A percentile compares a stretch with the other conserved stretches of the same genome.
These are phyloP conservation scores for Aureobasidium sp. DNA, from an alignment of 2,329 filamentous ascomycete species.

Conservation along the genomic window DNA sequence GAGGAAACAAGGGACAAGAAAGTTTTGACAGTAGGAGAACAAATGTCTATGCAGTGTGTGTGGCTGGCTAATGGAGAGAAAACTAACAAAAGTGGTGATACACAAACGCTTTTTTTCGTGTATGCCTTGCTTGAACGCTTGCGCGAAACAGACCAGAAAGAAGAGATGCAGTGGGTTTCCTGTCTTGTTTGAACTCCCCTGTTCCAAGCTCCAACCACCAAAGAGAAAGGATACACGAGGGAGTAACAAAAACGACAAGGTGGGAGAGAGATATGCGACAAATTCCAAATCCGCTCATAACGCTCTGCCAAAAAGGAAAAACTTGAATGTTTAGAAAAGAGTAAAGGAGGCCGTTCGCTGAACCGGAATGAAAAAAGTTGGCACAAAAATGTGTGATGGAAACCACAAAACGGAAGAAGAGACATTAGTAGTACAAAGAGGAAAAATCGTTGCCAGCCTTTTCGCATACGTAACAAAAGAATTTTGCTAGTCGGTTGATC, in stretches of 20 bases:
- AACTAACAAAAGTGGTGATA: neutral
- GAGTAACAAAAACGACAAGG: neutral
- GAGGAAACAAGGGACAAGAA: neutral
- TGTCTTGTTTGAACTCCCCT: neutral
- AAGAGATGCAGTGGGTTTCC: neutral
- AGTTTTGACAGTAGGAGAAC: neutral
- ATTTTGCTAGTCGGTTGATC: neutral
- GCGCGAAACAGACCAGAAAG: neutral
- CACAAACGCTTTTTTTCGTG: neutral
- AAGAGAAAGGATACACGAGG: neutral
- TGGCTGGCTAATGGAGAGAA: neutral
- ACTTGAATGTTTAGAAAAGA: neutral
- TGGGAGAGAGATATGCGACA: neutral
- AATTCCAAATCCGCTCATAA: constrained; percentile 4
- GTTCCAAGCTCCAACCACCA: neutral
- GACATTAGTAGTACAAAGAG: constrained; percentile 12
- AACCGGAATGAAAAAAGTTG: constrained; percentile 4
- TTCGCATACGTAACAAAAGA: neutral
- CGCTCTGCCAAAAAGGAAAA: constrained; percentile 1
- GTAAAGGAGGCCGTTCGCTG: constrained; percentile 3
- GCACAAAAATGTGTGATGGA: neutral
- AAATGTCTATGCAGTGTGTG: constrained; percentile 7
- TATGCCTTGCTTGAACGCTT: neutral
- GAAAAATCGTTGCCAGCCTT: constrained; percentile 5
- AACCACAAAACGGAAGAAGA: neutral